phyloP scores from a whole-genome alignment of 176 grass and related monocot genomes.

The Tillandsia leiboldiana region DNA sequence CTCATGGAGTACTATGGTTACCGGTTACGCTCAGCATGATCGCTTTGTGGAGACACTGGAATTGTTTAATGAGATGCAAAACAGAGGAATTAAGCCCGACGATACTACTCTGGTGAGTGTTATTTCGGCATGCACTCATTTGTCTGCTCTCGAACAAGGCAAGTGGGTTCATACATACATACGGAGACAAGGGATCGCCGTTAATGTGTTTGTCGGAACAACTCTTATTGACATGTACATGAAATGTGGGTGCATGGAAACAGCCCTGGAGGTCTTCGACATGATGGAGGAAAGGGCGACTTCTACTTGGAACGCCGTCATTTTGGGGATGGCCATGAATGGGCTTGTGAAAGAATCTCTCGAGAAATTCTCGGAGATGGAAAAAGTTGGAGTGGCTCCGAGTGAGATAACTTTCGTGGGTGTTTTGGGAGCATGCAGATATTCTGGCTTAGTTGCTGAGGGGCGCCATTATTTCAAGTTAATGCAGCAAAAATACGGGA shows the following conservation, averaged over 20 bases:
- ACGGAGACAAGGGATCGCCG: conserved; percentile 32
- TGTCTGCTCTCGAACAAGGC: conserved; percentile 67
- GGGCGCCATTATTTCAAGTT: conserved; percentile 58
- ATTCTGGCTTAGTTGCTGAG: conserved; percentile 67
- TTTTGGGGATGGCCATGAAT: conserved; percentile 73
- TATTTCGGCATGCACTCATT: conserved; percentile 56
- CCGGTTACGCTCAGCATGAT: conserved; percentile 65
- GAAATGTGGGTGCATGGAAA: conserved; percentile 61
- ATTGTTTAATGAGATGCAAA: conserved; percentile 53
- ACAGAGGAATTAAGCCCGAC: conserved; percentile 45
- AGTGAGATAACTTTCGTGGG: conserved; percentile 89
- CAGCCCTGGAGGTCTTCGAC: conserved; percentile 67
- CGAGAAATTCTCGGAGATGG: conserved; percentile 62
- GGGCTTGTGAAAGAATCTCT: conserved; percentile 54
- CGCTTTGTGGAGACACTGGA: conserved; percentile 45
- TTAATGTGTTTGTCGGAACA: conserved; percentile 53
- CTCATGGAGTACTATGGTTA: conserved; percentile 74
- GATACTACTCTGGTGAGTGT: conserved; percentile 62
- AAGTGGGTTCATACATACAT: conserved; percentile 67
- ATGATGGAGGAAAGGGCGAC: conserved; percentile 40
- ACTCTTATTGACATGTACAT: conserved; percentile 93
- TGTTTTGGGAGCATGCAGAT: conserved; percentile 75
- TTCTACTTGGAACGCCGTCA: conserved; percentile 77
- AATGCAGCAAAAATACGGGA: conserved; percentile 62
- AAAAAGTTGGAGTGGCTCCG: conserved; percentile 35